Evolutionary conservation across 768 basidiomycete genomes (phyloP).

Genomic region (Boletus barrowsii): DNA sequence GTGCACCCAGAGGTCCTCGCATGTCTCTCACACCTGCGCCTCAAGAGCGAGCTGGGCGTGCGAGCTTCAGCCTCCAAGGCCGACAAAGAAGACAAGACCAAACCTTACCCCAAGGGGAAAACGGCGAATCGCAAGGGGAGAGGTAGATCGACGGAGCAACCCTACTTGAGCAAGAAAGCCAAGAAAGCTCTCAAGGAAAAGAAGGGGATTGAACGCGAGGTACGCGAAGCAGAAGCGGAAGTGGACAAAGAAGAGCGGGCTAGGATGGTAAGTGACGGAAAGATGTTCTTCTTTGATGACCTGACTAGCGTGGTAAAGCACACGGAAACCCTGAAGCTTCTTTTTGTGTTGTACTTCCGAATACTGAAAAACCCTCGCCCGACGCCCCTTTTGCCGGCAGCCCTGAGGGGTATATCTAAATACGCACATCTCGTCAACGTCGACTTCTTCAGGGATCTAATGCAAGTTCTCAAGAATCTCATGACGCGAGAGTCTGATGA

Average conservation of each 20-base stretch:
- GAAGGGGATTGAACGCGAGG: conserved; percentile 86
- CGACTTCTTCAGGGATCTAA: conserved; percentile 96
- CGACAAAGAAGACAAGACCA: conserved; percentile 49
- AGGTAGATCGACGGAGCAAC: conserved; percentile 55
- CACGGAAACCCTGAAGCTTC: conserved; percentile 95
- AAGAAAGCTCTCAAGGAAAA: conserved; percentile 83
- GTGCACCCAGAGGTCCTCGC: conserved; percentile 87
- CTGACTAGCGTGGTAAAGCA: conserved; percentile 53
- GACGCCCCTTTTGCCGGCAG: conserved; percentile 78
- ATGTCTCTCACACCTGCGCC: conserved; percentile 79
- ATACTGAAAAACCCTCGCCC: conserved; percentile 84
- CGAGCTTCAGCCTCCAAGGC: conserved; percentile 70
- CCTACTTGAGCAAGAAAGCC: conserved; percentile 90
- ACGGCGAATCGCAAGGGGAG: conserved; percentile 44
- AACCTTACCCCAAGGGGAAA: conserved; percentile 35
- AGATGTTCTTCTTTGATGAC: conserved; percentile 4
- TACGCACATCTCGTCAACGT: conserved; percentile 97
- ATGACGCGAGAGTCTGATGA: conserved; percentile 51
- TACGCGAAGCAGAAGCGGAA: conserved; percentile 92
- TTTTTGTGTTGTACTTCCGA: conserved; percentile 96
- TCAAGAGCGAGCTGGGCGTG: conserved; percentile 81
- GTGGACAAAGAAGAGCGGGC: conserved; percentile 90
- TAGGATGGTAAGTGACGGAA: conserved; percentile 56
- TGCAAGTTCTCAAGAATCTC: conserved; percentile 79
- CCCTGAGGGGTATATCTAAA: conserved; percentile 87